Conservation (phyloP, 1,284 basidiomycete genomes). For the Malassezia pachydermatis region DNA sequence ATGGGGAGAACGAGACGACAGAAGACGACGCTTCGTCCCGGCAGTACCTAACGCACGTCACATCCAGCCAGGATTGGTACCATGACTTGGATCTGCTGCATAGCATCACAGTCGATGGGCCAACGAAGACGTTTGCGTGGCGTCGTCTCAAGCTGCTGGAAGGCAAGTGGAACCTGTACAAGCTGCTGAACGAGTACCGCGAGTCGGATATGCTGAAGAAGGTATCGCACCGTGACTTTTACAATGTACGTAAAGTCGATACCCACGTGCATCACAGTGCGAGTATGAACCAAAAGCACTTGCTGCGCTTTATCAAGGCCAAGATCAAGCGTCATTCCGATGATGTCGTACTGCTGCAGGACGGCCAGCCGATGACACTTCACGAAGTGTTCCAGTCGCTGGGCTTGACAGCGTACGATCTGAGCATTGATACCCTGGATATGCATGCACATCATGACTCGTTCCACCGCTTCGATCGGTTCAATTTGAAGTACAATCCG, state of each 20-base stretch:
- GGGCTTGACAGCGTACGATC: slow-evolving; percentile 88
- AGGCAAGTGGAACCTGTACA: slow-evolving; percentile 94
- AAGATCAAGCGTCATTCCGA: slow-evolving; percentile 79
- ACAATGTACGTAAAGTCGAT: slow-evolving; percentile 92
- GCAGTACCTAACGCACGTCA: slow-evolving; percentile 64
- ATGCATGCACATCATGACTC: slow-evolving; percentile 98
- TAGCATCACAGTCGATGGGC: slow-evolving; percentile 69
- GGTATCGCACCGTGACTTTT: slow-evolving; percentile 68
- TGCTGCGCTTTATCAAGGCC: slow-evolving; percentile 96
- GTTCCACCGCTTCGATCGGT: slow-evolving; percentile 84
- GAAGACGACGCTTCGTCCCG: not conserved
- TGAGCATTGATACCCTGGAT: slow-evolving; percentile 96
- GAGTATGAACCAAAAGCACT: slow-evolving; percentile 98
- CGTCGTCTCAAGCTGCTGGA: slow-evolving; percentile 80
- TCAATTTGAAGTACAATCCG: slow-evolving; percentile 63
- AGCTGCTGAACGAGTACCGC: slow-evolving; percentile 81
- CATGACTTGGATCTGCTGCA: slow-evolving; percentile 75
- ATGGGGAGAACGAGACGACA: not conserved
- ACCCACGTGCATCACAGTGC: slow-evolving; percentile 98
- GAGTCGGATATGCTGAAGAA: slow-evolving; percentile 94
- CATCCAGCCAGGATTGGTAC: slow-evolving; percentile 85
- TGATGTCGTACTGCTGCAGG: slow-evolving; percentile 93
- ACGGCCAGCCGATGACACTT: slow-evolving; percentile 77
- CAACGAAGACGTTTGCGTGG: slow-evolving; percentile 91
- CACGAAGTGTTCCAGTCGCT: slow-evolving; percentile 90